phyloP scores from a whole-genome alignment of 1,284 basidiomycete species.

The Cutaneotrichosporon spelunceum region DNA sequence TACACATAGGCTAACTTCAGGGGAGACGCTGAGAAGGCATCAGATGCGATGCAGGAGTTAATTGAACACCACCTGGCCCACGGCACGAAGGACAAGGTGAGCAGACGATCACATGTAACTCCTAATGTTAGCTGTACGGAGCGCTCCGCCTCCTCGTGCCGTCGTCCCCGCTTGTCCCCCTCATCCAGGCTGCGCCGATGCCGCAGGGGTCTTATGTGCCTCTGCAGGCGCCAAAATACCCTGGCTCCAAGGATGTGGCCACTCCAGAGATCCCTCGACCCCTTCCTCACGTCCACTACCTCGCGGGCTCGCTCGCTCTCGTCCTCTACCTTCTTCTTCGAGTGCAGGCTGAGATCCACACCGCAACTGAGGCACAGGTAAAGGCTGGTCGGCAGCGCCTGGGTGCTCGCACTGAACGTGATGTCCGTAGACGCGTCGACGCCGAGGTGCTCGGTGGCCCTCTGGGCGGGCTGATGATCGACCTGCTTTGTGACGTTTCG shows the following conservation, averaged over 20 bases:
- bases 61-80: slow-evolving; percentile 63
- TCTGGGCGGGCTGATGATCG: slow-evolving; percentile 38
- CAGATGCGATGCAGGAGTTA: slow-evolving; percentile 71
- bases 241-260: slow-evolving; percentile 62
- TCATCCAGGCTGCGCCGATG: slow-evolving; percentile 68
- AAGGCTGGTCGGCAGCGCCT: slow-evolving; percentile 72
- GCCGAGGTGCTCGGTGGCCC: slow-evolving; percentile 48
- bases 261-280: slow-evolving; percentile 45
- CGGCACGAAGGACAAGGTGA: slow-evolving; percentile 62
- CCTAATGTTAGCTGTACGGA: slow-evolving; percentile 59
- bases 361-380: slow-evolving; percentile 59
- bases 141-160: slow-evolving; percentile 71
- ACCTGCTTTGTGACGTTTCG: slow-evolving; percentile 38
- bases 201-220: slow-evolving; percentile 41
- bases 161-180: slow-evolving; percentile 64
- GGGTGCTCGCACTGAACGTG: slow-evolving; percentile 63
- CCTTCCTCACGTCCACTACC: slow-evolving; percentile 51
- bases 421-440: slow-evolving; percentile 60
- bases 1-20: slow-evolving; percentile 51
- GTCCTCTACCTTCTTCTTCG: slow-evolving; percentile 51
- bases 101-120: slow-evolving; percentile 8
- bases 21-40: slow-evolving; percentile 72
- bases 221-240: slow-evolving; percentile 55
- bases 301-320: slow-evolving; percentile 53
- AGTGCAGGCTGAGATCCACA: slow-evolving; percentile 66